Percentiles rank a stretch among this genome's conserved stretches.
Evolutionary conservation across 257 asterid genomes (phyloP).

Genomic region (Perilla frutescens): DNA sequence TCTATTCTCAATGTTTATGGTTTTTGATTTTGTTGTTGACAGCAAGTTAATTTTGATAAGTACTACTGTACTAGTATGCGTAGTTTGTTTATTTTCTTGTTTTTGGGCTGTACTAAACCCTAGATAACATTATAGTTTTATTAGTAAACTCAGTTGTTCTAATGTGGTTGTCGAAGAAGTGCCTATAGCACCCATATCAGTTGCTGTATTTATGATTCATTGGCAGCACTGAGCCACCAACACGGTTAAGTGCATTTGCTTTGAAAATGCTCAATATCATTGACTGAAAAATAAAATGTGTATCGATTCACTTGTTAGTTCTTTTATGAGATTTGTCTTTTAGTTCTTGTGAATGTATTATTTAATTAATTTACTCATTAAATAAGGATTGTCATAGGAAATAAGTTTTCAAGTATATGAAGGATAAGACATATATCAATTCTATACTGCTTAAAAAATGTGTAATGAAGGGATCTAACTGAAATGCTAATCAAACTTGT

Average conservation of each 20-base stretch:
- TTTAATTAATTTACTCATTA: background rate
- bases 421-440: background rate
- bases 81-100: background rate
- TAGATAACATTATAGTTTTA: slow-evolving; percentile 3
- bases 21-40: background rate
- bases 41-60: background rate
- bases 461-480: background rate
- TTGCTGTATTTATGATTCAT: no score
- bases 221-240: background rate
- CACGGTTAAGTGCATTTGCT: slow-evolving; percentile 10
- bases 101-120: slow-evolving; percentile 15
- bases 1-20: background rate
- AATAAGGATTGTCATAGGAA: background rate
- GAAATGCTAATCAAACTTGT: slow-evolving; percentile 19
- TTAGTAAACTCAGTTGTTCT: slow-evolving; percentile 11
- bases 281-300: background rate
- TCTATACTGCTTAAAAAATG: background rate
- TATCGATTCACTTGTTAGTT: background rate
- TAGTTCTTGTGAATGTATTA: background rate
- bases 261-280: background rate
- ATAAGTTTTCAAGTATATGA: slow-evolving; percentile 6
- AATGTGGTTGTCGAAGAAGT: background rate
- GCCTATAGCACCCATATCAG: background rate
- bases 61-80: background rate
- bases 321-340: background rate